phyloP scores from a whole-genome alignment of 371 early-diverging fungal genomes.

The Mortierella sp. region DNA sequence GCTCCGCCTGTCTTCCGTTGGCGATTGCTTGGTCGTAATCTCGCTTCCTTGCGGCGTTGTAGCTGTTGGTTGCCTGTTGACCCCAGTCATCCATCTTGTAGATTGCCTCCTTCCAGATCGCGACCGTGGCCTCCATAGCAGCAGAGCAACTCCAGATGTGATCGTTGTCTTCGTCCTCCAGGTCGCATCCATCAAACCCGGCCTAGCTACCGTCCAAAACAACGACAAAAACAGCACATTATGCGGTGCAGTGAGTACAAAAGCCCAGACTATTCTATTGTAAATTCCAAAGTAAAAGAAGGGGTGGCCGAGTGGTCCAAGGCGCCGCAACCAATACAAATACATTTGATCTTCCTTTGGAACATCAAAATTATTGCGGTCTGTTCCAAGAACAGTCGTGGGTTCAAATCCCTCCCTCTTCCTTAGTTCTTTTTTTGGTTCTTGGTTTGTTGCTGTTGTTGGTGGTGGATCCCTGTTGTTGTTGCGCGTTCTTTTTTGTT shows the following conservation, averaged over 20 bases:
- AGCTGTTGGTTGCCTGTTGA: too few species aligned
- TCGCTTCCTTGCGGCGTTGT: too few species aligned
- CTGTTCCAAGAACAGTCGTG: conserved; percentile 22
- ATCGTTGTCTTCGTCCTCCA: too few species aligned
- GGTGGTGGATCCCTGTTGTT: not conserved
- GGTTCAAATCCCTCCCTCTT: conserved; percentile 24
- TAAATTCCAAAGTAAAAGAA: not conserved
- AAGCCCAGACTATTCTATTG: not conserved
- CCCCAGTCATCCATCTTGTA: too few species aligned
- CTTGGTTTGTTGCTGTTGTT: not conserved
- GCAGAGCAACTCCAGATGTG: too few species aligned
- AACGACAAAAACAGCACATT: too few species aligned
- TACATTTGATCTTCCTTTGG: not conserved
- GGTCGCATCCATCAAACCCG: too few species aligned
- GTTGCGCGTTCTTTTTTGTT: not conserved
- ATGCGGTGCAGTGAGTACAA: not conserved
- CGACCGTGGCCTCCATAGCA: too few species aligned
- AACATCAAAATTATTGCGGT: conserved; percentile 7
- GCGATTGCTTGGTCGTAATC: too few species aligned
- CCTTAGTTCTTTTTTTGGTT: not conserved
- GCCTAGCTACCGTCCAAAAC: too few species aligned
- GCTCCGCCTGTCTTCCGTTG: too few species aligned
- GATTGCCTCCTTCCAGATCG: too few species aligned
- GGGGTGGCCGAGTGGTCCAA: conserved; percentile 28
- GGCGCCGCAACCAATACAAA: conserved; percentile 9